phyloP scores from a whole-genome alignment of 2,329 filamentous ascomycete species.

The Sporothrix curviconia region DNA sequence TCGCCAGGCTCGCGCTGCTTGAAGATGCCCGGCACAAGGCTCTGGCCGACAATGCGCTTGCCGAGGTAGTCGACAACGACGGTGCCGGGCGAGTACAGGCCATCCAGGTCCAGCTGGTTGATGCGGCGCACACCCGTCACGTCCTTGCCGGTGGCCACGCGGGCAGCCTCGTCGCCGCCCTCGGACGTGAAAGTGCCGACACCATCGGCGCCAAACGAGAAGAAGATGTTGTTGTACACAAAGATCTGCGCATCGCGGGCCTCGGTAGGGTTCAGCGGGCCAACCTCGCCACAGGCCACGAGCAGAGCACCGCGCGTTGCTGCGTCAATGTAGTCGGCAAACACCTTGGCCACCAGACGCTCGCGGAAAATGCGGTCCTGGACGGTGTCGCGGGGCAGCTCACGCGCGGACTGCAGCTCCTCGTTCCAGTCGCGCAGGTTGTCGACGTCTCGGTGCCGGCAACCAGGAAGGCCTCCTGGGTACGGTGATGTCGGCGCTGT shows the following conservation, averaged over 20 bases:
- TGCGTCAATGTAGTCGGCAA: constrained; percentile 95
- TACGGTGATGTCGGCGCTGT: constrained; percentile 80
- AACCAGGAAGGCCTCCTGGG: constrained; percentile 88
- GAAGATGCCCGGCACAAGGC: constrained; percentile 97
- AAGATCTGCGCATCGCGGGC: constrained; percentile 91
- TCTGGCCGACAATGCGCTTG: constrained; percentile 94
- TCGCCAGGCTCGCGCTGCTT: constrained; percentile 96
- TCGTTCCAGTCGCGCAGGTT: constrained; percentile 98
- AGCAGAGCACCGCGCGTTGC: constrained; percentile 86
- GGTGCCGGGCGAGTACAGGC: constrained; percentile 89
- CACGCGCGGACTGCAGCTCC: constrained; percentile 93
- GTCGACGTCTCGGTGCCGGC: constrained; percentile 85
- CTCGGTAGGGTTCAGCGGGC: constrained; percentile 91
- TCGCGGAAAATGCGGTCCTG: constrained; percentile 96
- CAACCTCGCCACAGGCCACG: constrained; percentile 86
- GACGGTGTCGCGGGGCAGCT: constrained; percentile 86
- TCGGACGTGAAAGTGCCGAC: constrained; percentile 96
- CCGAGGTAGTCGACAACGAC: constrained; percentile 96
- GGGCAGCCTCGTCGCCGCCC: constrained; percentile 91
- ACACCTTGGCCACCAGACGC: constrained; percentile 87
- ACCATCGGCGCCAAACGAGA: constrained; percentile 95
- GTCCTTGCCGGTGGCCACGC: constrained; percentile 94
- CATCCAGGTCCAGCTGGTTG: constrained; percentile 93
- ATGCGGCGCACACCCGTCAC: constrained; percentile 89
- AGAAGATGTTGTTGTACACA: constrained; percentile 99